Conservation (phyloP, 148 eudicot species). For the Cornus kousa region DNA sequence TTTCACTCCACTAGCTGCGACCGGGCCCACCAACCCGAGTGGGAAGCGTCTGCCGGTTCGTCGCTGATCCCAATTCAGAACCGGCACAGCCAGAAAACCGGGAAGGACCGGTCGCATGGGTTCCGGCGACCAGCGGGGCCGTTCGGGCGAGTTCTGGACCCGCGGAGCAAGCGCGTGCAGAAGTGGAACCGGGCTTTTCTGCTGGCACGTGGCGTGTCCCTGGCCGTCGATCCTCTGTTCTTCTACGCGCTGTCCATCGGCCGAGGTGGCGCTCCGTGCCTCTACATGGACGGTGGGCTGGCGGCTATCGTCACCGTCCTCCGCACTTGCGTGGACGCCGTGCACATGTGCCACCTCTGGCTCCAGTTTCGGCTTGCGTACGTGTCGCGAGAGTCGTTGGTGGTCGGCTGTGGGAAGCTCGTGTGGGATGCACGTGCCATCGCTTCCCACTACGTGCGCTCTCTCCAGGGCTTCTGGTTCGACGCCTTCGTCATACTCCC, state of each 20-base stretch:
- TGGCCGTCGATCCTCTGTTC: constrained; percentile 89
- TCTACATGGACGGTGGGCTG: constrained; percentile 71
- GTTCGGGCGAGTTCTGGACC: constrained; percentile 56
- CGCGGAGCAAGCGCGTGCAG: constrained; percentile 65
- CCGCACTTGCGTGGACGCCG: constrained; percentile 66
- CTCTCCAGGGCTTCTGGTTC: constrained; percentile 60
- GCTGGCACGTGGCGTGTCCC: constrained; percentile 70
- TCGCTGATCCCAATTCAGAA: constrained; percentile 56
- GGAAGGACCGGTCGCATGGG: not conserved
- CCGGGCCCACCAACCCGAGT: constrained; percentile 68
- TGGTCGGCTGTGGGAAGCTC: constrained; percentile 68
- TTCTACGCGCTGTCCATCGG: constrained; percentile 79
- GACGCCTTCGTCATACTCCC: constrained; percentile 70
- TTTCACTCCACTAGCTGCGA: constrained; percentile 97
- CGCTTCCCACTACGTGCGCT: constrained; percentile 42
- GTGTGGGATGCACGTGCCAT: constrained; percentile 73
- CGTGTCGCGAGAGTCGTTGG: constrained; percentile 67
- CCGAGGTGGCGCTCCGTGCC: constrained; percentile 61
- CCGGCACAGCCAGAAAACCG: constrained; percentile 16
- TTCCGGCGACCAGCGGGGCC: constrained; percentile 15
- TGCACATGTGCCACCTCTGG: constrained; percentile 60
- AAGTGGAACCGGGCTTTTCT: constrained; percentile 67
- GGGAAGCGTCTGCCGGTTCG: constrained; percentile 91
- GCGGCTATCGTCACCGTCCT: constrained; percentile 52
- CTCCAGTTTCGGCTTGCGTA: constrained; percentile 62